Conservation (phyloP, 2,329 filamentous ascomycete species). For the Diplodia mutila region DNA sequence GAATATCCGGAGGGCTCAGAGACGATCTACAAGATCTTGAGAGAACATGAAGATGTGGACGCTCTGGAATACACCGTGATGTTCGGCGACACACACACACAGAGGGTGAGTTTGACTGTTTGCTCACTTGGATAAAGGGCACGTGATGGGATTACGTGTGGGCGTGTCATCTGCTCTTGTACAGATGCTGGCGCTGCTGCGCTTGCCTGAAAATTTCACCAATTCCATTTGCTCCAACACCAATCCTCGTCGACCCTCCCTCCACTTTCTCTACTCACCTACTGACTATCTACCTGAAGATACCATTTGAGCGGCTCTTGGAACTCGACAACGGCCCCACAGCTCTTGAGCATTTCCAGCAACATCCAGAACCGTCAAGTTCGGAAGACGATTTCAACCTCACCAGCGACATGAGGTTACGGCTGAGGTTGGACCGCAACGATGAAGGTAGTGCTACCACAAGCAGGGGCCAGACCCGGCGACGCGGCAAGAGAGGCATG, state of each 20-base stretch:
- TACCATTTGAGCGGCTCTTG: constrained; percentile 51
- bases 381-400: constrained; percentile 15
- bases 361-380: constrained; percentile 15
- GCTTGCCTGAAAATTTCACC: neutral
- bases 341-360: constrained; percentile 49
- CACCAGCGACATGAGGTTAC: constrained; percentile 8
- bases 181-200: neutral
- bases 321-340: constrained; percentile 51
- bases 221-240: neutral
- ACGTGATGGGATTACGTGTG: neutral
- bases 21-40: constrained; percentile 46
- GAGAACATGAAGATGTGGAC: constrained; percentile 39
- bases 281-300: constrained; percentile 38
- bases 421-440: neutral
- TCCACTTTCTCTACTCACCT: neutral
- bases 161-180: neutral
- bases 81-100: constrained; percentile 45
- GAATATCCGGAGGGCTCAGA: constrained; percentile 38
- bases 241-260: neutral
- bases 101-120: constrained; percentile 45
- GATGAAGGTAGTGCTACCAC: neutral
- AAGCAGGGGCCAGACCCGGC: neutral
- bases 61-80: constrained; percentile 47
- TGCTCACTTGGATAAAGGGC: neutral
- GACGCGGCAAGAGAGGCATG: neutral